Percentiles rank a stretch among this genome's conserved stretches.
phyloP scores from a whole-genome alignment of 495 filamentous ascomycete genomes.

The Penicillium bialowiezense region DNA sequence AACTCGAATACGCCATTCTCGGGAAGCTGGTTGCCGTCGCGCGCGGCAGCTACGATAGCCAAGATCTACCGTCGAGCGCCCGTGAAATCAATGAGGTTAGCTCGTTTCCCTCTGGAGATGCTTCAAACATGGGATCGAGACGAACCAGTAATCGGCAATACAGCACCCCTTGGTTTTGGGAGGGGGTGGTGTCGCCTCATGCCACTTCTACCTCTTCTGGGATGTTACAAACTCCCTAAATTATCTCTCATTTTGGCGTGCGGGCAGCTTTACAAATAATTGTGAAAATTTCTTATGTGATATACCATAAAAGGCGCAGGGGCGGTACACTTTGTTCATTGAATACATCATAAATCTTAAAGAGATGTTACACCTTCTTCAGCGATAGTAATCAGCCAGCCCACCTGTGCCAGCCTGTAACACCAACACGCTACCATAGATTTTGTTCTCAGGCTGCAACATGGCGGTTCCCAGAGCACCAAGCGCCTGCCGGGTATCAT shows the following conservation, averaged over 20 bases:
- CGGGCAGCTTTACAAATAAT: background rate
- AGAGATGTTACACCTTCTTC: slow-evolving; percentile 4
- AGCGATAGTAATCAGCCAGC: slow-evolving; percentile 4
- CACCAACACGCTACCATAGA: slow-evolving; percentile 74
- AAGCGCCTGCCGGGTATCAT: slow-evolving; percentile 58
- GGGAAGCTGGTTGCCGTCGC: slow-evolving; percentile 45
- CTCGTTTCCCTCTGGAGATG: slow-evolving; percentile 7
- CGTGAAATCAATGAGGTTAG: slow-evolving; percentile 17
- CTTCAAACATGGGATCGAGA: background rate
- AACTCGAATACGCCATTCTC: slow-evolving; percentile 52
- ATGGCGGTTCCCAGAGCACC: slow-evolving; percentile 66
- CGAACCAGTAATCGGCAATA: slow-evolving; percentile 5
- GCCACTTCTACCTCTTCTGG: slow-evolving; percentile 6
- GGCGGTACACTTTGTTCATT: too few species aligned
- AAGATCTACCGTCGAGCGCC: slow-evolving; percentile 14
- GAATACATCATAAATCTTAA: too few species aligned
- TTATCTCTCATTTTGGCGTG: background rate
- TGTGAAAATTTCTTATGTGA: too few species aligned
- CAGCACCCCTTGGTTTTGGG: slow-evolving; percentile 17
- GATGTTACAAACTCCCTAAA: background rate
- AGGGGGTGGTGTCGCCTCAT: background rate
- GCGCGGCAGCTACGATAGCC: slow-evolving; percentile 2
- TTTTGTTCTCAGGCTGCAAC: slow-evolving; percentile 48
- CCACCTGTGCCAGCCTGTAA: slow-evolving; percentile 57
- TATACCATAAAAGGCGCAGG: too few species aligned